These are phyloP conservation scores for Plasmodium inui DNA, from an alignment of 169 alveolate genomes.

Conservation along the genomic window DNA sequence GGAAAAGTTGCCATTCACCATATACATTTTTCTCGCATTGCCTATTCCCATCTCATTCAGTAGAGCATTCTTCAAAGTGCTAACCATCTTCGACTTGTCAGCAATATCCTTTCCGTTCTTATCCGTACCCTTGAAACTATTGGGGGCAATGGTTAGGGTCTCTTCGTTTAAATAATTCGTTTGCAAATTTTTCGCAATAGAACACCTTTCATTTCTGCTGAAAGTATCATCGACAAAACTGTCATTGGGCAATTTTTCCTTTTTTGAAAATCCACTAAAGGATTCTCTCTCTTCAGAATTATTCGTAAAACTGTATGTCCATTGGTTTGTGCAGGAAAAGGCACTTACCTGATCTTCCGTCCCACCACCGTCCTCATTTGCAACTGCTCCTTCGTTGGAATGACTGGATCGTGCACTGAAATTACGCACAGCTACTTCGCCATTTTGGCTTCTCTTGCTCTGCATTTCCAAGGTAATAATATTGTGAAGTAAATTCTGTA, in stretches of 20 bases:
- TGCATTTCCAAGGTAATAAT: neutral
- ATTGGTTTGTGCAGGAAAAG: neutral
- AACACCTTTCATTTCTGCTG: neutral
- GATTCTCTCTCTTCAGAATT: neutral
- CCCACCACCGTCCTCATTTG: neutral
- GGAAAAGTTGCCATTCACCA: neutral
- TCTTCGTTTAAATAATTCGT: neutral
- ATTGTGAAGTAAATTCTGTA: conserved; percentile 14
- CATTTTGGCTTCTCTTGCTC: neutral
- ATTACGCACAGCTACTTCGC: neutral
- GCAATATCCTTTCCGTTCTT: neutral
- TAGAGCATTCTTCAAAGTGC: neutral
- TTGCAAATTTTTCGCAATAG: neutral
- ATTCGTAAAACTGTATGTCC: neutral
- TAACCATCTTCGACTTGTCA: neutral
- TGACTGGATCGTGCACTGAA: neutral
- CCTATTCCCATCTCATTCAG: neutral
- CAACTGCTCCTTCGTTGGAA: neutral
- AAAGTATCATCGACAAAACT: neutral
- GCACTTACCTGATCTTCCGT: neutral
- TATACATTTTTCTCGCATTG: neutral
- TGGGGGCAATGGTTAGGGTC: neutral
- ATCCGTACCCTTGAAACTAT: neutral
- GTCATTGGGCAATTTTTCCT: neutral
- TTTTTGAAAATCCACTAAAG: neutral